Percentiles rank a stretch among this genome's conserved stretches.
phyloP scores from a whole-genome alignment of 768 basidiomycete genomes.

The Phylloporus sp. region DNA sequence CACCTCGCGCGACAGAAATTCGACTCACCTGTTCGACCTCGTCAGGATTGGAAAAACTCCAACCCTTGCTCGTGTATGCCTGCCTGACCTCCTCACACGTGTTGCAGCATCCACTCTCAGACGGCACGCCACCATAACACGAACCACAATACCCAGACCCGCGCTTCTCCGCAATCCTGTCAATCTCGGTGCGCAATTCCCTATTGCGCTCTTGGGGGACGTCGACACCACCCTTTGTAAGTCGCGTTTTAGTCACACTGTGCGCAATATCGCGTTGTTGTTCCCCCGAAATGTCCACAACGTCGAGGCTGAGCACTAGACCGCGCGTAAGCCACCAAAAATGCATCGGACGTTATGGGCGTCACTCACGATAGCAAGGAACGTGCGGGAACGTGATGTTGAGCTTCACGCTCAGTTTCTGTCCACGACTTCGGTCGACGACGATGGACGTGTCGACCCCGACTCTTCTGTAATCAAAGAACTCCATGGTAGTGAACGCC shows the following conservation, averaged over 20 bases:
- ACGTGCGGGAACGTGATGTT: constrained; percentile 95
- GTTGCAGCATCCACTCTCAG: constrained; percentile 85
- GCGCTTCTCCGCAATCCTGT: constrained; percentile 63
- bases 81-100: constrained; percentile 92
- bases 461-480: constrained; percentile 88
- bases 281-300: constrained; percentile 98
- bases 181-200: constrained; percentile 83
- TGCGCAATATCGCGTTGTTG: constrained; percentile 87
- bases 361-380: constrained; percentile 87
- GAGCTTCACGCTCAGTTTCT: constrained; percentile 86
- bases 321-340: too few relatives aligned
- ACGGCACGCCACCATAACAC: constrained; percentile 84
- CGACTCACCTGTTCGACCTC: constrained; percentile 80
- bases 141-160: constrained; percentile 81
- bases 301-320: constrained; percentile 90
- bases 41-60: constrained; percentile 92
- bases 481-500: constrained; percentile 88
- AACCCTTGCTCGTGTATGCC: constrained; percentile 86
- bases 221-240: constrained; percentile 53
- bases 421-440: constrained; percentile 92
- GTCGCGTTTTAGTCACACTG: constrained; percentile 78
- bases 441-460: constrained; percentile 86
- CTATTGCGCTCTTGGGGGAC: constrained; percentile 51
- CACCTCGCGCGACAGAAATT: not conserved
- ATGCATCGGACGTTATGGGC: too few relatives aligned